phyloP scores from a whole-genome alignment of 495 filamentous ascomycete genomes.

The Tuber aestivum region DNA sequence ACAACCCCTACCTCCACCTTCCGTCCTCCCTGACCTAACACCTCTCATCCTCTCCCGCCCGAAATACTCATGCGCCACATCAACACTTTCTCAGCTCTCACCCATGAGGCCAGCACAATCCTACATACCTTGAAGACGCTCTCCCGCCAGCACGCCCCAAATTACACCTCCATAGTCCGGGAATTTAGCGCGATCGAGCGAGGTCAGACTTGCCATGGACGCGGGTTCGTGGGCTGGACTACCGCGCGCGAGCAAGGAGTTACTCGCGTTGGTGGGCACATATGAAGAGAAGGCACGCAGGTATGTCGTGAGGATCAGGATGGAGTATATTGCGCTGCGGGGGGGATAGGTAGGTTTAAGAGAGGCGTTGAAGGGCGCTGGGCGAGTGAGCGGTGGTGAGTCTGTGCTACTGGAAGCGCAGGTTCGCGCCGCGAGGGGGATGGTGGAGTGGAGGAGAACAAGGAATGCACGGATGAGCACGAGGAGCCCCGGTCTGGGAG shows the following conservation, averaged over 20 bases:
- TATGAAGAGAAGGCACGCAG: slow-evolving; percentile 41
- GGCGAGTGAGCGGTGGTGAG: not conserved
- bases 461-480: too few species aligned
- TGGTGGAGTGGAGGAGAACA: too few species aligned
- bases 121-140: slow-evolving; percentile 27
- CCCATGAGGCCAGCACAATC: not conserved
- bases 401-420: too few species aligned
- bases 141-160: slow-evolving; percentile 37
- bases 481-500: too few species aligned
- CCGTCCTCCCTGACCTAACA: too few species aligned
- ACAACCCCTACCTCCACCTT: too few species aligned
- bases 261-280: slow-evolving; percentile 29
- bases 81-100: not conserved
- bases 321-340: slow-evolving; percentile 38
- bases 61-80: not conserved
- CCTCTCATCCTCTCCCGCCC: too few species aligned
- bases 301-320: slow-evolving; percentile 37
- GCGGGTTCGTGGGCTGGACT: slow-evolving; percentile 22
- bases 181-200: slow-evolving; percentile 38
- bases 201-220: slow-evolving; percentile 32
- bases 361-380: slow-evolving; percentile 2
- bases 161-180: slow-evolving; percentile 39
- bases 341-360: slow-evolving; percentile 16
- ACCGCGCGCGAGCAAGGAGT: slow-evolving; percentile 28
- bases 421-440: too few species aligned